These are phyloP conservation scores for Yamagishiella unicocca DNA, from an alignment of 139 green algal genomes.

Conservation along the genomic window DNA sequence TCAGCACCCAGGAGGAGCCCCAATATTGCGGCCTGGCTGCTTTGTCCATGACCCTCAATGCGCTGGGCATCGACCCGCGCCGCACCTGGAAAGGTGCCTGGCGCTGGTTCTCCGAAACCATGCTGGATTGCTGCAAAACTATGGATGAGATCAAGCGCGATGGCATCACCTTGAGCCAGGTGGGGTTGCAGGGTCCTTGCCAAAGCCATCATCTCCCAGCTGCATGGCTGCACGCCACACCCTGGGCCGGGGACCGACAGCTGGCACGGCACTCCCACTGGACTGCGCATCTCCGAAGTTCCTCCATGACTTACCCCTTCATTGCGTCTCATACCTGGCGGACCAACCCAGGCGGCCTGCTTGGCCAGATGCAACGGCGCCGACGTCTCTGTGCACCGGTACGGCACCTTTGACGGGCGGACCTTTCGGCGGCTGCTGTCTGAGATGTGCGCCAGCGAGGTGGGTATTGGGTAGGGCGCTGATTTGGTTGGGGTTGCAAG, in stretches of 20 bases:
- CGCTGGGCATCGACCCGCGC: conserved; percentile 89
- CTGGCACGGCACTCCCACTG: no score
- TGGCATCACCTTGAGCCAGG: conserved; percentile 78
- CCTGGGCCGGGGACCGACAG: no score
- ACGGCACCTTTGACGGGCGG: conserved; percentile 53
- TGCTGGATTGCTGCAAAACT: conserved; percentile 94
- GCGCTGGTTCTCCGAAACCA: conserved; percentile 91
- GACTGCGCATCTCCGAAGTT: no score
- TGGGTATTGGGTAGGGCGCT: neutral
- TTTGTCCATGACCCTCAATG: conserved; percentile 93
- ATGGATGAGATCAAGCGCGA: conserved; percentile 75
- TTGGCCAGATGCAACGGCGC: conserved; percentile 93
- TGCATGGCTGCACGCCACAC: no score
- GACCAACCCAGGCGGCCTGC: conserved; percentile 76
- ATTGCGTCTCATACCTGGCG: no score
- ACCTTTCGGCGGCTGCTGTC: conserved; percentile 14
- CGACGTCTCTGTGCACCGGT: conserved; percentile 67
- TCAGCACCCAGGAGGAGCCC: conserved; percentile 91
- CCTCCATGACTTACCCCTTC: no score
- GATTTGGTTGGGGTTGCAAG: neutral
- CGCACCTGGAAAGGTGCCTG: conserved; percentile 92
- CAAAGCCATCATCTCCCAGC: no score
- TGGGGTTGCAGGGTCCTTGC: neutral
- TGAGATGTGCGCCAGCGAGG: conserved; percentile 13
- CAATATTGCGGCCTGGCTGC: conserved; percentile 93